Evolutionary conservation across 345 rosid species (phyloP), one percentile per base, ranked within the genome.

Genomic region (Theobroma cacao): DNA sequence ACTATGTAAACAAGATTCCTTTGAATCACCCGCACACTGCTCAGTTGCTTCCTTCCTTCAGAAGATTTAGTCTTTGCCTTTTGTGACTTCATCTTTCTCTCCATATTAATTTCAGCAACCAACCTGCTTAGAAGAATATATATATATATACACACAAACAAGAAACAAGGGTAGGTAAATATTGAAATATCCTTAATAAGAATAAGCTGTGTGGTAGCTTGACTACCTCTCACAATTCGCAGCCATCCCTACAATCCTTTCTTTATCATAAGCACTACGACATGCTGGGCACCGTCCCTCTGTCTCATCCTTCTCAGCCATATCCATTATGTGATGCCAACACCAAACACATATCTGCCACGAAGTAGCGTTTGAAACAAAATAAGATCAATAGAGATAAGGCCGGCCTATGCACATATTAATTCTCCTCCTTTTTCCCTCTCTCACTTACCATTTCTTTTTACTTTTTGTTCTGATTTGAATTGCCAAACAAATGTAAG

Each of bases 211-310:
- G 52, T n/a, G 48, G 75, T 14, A 22, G 36, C 56, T 74, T 48
- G 75, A 74, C 82, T 74, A 94, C 98, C 98, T 95, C 84, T 90
- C 97, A 14, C 89, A 85, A 74, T 80, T 83, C 77, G 90, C 81
- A 74, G 91, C 91, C 90, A 83, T 93, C 76, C 97, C 98, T 30
- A 91, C 98, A 77, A 95, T 90, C 86, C 90, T 95, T 81, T 93
- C 95, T 83, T 93, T 95, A 89, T 95, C 98, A 84, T 95, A 95
- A 26, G 95, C 86, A 34, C 81, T 34, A 60, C 97, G 98, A 62
- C 98, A 95, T 56, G 98, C 98, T 7, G 98, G 98, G 84, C 98
- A 95, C 36, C 92, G 91, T 53, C 98, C 98, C 77, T 91, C 98
- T 8, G 89, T 72, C 2, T 86, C 90, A 85, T 91, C 94, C 88